phyloP scores from a whole-genome alignment of 352 stramenopile species.

The Phytopythium montanum region DNA sequence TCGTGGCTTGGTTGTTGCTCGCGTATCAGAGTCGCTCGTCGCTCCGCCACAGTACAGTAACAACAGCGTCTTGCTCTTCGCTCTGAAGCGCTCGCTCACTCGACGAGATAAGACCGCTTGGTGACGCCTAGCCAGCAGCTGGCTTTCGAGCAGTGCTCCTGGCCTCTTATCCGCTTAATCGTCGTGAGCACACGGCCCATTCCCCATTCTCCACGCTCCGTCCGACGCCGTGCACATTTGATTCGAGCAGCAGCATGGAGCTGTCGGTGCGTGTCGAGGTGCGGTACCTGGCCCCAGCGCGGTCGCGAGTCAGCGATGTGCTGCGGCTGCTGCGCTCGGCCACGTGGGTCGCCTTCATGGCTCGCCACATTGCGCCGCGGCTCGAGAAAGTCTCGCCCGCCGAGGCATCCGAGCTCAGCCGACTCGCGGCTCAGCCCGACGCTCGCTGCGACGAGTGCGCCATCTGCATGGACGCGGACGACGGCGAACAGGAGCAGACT shows the following conservation, averaged over 20 bases:
- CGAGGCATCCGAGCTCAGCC: conserved; percentile 29
- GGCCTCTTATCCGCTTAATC: neutral
- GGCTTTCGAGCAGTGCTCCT: neutral
- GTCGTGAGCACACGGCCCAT: neutral
- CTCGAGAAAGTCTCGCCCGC: conserved; percentile 50
- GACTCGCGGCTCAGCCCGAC: conserved; percentile 8
- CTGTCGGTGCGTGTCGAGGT: conserved; percentile 51
- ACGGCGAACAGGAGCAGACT: conserved; percentile 26
- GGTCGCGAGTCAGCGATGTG: conserved; percentile 40
- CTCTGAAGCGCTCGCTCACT: neutral
- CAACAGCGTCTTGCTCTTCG: no score
- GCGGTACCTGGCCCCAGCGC: conserved; percentile 47
- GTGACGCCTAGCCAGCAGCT: neutral
- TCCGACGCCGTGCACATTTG: neutral
- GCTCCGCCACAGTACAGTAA: no score
- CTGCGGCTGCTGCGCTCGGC: conserved; percentile 53
- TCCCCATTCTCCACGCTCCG: conserved; percentile 5
- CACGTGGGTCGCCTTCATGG: conserved; percentile 62
- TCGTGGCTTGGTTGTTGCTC: neutral
- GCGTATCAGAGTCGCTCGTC: no score
- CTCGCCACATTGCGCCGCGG: conserved; percentile 44
- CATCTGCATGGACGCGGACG: conserved; percentile 84
- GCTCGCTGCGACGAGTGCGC: conserved; percentile 42
- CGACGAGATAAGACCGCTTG: conserved; percentile 1
- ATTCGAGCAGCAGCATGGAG: conserved; percentile 24